Evolutionary conservation across 768 basidiomycete genomes (phyloP).

Genomic region (Macrolepiota albuminosa): DNA sequence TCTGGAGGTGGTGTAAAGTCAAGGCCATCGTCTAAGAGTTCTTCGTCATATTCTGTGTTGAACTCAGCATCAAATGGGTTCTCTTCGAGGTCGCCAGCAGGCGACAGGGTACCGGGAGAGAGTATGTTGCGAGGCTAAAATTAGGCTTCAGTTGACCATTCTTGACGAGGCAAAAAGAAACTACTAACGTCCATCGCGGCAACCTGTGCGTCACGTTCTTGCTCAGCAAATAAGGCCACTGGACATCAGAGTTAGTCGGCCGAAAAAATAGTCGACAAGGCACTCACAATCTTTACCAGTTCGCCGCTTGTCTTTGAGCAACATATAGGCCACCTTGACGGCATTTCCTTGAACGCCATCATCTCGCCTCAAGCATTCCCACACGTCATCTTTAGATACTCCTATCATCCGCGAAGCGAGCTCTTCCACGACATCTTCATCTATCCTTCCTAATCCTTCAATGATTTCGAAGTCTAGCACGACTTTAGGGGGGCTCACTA

Average conservation of each 20-base stretch:
- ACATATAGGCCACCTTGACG: constrained; percentile 94
- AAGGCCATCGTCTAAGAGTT: constrained; percentile 33
- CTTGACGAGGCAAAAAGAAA: neutral
- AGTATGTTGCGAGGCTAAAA: constrained; percentile 62
- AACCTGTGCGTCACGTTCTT: constrained; percentile 78
- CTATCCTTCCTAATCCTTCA: constrained; percentile 88
- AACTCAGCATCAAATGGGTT: constrained; percentile 84
- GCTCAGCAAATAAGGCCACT: constrained; percentile 79
- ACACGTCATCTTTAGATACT: constrained; percentile 79
- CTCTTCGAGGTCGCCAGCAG: constrained; percentile 60
- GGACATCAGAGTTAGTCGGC: constrained; percentile 6
- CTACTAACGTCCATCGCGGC: constrained; percentile 74
- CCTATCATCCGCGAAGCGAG: constrained; percentile 67
- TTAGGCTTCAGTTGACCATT: neutral
- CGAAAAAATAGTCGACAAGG: neutral
- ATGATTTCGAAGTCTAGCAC: constrained; percentile 79
- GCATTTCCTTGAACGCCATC: constrained; percentile 87
- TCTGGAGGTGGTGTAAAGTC: constrained; percentile 23
- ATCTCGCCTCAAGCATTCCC: constrained; percentile 77
- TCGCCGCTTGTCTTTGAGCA: constrained; percentile 83
- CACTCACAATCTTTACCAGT: constrained; percentile 78
- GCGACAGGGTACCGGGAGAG: constrained; percentile 65
- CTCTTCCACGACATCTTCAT: constrained; percentile 87
- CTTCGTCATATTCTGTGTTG: constrained; percentile 49
- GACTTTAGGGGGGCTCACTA: constrained; percentile 63